A percentile compares a stretch with the other conserved stretches of the same genome.
These are phyloP conservation scores for Umbelopsis isabellina DNA, from an alignment of 192 early-diverging fungal genomes.

Conservation along the genomic window DNA sequence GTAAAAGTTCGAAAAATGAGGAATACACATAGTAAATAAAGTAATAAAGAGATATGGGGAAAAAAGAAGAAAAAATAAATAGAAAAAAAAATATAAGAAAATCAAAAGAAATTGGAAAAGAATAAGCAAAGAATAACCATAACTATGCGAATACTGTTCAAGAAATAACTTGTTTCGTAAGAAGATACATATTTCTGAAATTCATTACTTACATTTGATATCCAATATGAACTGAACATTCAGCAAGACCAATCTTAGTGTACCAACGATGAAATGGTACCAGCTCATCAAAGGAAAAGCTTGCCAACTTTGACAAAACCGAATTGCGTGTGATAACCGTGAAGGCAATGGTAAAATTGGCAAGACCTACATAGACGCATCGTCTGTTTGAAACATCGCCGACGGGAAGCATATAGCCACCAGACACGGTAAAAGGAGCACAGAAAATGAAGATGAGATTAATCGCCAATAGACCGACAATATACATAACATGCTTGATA, in stretches of 20 bases:
- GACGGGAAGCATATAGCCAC: constrained; percentile 3
- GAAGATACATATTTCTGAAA: not conserved
- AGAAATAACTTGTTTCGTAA: too few species aligned
- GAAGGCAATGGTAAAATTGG: constrained; percentile 44
- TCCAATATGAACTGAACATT: constrained; percentile 32
- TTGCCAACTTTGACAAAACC: constrained; percentile 35
- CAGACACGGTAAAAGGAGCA: constrained; percentile 29
- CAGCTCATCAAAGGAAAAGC: constrained; percentile 45
- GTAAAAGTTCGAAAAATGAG: too few species aligned
- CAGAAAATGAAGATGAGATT: constrained; percentile 33
- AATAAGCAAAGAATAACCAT: too few species aligned
- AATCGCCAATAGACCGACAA: constrained; percentile 22
- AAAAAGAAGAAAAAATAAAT: too few species aligned
- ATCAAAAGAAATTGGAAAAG: too few species aligned
- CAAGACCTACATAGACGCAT: constrained; percentile 35
- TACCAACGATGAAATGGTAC: constrained; percentile 49
- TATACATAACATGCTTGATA: constrained; percentile 26
- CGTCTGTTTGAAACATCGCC: constrained; percentile 32
- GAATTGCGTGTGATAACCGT: constrained; percentile 43
- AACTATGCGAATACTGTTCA: too few species aligned
- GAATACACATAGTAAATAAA: too few species aligned
- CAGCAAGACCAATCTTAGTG: constrained; percentile 35
- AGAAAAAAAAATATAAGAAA: too few species aligned
- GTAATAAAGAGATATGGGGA: too few species aligned
- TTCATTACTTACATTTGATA: constrained; percentile 37